Percentiles rank a stretch among this genome's conserved stretches.
Evolutionary conservation across 305 asterid species (phyloP).

Genomic region (Fraxinus angustifolia): DNA sequence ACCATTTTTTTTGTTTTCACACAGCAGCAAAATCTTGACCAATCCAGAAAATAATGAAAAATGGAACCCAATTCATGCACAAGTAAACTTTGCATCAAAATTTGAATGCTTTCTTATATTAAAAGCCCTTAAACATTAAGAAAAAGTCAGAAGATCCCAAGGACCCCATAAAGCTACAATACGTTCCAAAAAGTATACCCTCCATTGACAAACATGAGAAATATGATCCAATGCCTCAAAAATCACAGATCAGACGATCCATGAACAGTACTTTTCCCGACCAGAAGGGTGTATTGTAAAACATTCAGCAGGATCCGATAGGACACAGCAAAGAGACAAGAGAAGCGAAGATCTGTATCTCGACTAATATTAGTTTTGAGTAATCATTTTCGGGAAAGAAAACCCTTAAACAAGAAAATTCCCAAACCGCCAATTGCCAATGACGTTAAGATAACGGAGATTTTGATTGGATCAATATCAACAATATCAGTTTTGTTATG

Average conservation of each 20-base stretch:
- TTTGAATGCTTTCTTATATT: conserved; percentile 1
- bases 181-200: not conserved
- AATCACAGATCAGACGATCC: conserved; percentile 6
- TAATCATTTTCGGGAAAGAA: conserved; percentile 24
- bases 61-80: not conserved
- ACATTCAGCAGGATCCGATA: conserved; percentile 19
- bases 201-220: not conserved
- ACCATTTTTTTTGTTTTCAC: not conserved
- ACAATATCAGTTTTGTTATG: conserved; percentile 16
- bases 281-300: conserved; percentile 1
- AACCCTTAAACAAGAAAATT: conserved; percentile 24
- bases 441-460: conserved; percentile 15
- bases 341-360: conserved; percentile 17
- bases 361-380: conserved; percentile 9
- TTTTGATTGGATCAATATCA: conserved; percentile 20
- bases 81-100: not conserved
- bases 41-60: not conserved
- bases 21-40: not conserved
- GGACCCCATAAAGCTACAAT: not conserved
- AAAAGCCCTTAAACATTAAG: not conserved
- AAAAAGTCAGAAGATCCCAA: not conserved
- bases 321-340: conserved; percentile 12
- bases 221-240: conserved; percentile 2
- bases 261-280: conserved; percentile 4
- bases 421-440: conserved; percentile 30